These are phyloP conservation scores for Calycina herbarum DNA, from an alignment of 2,329 filamentous ascomycete species.

Conservation along the genomic window DNA sequence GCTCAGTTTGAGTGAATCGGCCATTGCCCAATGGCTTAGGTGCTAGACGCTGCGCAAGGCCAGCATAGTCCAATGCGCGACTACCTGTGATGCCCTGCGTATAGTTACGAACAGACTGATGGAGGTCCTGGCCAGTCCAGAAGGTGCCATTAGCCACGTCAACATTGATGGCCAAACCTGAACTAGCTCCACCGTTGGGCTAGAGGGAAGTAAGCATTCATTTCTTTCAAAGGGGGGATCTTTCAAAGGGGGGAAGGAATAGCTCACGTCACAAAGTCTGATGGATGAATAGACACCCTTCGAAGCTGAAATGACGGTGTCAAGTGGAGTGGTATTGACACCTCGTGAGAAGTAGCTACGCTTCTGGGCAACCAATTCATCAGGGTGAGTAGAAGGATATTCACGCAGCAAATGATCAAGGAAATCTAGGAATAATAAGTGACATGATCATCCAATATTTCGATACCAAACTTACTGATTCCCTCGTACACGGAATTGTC, in stretches of 20 bases:
- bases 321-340: slow-evolving; percentile 48
- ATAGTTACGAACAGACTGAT: slow-evolving; percentile 37
- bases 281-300: slow-evolving; percentile 90
- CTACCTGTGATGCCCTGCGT: slow-evolving; percentile 30
- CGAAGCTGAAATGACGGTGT: slow-evolving; percentile 70
- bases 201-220: slow-evolving; percentile 7
- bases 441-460: slow-evolving; percentile 1
- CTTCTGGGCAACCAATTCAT: slow-evolving; percentile 64
- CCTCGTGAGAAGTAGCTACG: slow-evolving; percentile 70
- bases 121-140: slow-evolving; percentile 56
- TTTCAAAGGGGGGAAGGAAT: background rate
- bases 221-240: slow-evolving; percentile 14
- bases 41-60: slow-evolving; percentile 28
- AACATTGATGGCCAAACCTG: slow-evolving; percentile 77
- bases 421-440: slow-evolving; percentile 55
- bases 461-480: slow-evolving; percentile 56
- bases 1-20: slow-evolving; percentile 43
- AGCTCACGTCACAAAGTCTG: slow-evolving; percentile 63
- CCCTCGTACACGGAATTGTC: slow-evolving; percentile 71
- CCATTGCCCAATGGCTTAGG: slow-evolving; percentile 20
- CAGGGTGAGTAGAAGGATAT: slow-evolving; percentile 61
- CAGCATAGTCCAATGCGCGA: slow-evolving; percentile 23
- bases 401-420: slow-evolving; percentile 87
- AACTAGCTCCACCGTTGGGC: slow-evolving; percentile 37
- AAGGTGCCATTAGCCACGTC: slow-evolving; percentile 93